A percentile compares a stretch with the other conserved stretches of the same genome.
Conservation (phyloP, 2,329 filamentous ascomycete genomes). For the Plenodomus tracheiphilus region DNA sequence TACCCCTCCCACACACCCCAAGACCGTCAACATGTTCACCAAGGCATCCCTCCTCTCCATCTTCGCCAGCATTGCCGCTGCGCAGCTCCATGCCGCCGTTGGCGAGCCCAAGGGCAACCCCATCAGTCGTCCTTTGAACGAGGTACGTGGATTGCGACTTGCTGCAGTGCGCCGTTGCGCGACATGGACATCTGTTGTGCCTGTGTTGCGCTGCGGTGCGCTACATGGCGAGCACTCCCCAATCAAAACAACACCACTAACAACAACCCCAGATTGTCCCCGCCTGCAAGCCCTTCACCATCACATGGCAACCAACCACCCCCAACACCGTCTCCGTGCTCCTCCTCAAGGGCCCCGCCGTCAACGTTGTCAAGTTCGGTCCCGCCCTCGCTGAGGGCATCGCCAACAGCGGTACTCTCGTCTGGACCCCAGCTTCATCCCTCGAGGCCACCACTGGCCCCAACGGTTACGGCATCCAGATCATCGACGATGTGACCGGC, state of each 20-base stretch:
- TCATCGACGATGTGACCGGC: constrained; percentile 63
- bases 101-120: constrained; percentile 55
- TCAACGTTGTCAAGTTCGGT: constrained; percentile 56
- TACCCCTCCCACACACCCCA: constrained; percentile 8
- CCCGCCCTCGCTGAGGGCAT: constrained; percentile 57
- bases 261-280: constrained; percentile 49
- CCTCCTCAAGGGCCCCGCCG: constrained; percentile 62
- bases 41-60: constrained; percentile 51
- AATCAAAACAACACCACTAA: constrained; percentile 8
- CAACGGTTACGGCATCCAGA: constrained; percentile 63
- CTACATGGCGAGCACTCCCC: background rate
- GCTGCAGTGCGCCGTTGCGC: background rate
- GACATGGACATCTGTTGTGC: background rate
- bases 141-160: constrained; percentile 40
- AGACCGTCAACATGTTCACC: constrained; percentile 40
- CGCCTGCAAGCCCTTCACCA: constrained; percentile 59
- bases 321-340: constrained; percentile 59
- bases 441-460: constrained; percentile 50
- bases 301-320: constrained; percentile 60
- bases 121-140: constrained; percentile 55
- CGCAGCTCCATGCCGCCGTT: constrained; percentile 33
- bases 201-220: background rate
- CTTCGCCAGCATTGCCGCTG: constrained; percentile 56
- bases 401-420: constrained; percentile 59
- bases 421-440: constrained; percentile 56